A percentile compares a stretch with the other conserved stretches of the same genome.
These are phyloP conservation scores for Colletotrichum sp. DNA, from an alignment of 2,329 filamentous ascomycete species.

Conservation along the genomic window DNA sequence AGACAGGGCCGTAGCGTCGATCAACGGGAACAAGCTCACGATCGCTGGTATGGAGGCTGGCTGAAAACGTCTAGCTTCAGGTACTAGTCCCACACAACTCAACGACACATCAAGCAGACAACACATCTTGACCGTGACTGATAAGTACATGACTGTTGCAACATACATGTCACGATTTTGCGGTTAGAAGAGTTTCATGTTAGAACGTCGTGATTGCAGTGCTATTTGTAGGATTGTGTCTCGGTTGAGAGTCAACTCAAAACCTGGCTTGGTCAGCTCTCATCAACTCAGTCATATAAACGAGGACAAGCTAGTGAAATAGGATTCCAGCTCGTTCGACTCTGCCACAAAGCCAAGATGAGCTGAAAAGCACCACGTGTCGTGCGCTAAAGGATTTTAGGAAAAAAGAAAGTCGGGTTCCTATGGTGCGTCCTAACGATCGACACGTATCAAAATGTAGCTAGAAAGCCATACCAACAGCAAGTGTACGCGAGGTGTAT, in stretches of 20 bases:
- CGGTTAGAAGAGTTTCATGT: background rate
- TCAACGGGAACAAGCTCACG: background rate
- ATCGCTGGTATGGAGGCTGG: background rate
- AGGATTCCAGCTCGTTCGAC: background rate
- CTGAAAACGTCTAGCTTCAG: background rate
- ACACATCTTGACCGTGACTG: background rate
- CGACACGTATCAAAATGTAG: background rate
- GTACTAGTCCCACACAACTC: background rate
- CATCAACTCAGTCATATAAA: background rate
- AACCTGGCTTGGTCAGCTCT: background rate
- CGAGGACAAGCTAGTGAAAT: background rate
- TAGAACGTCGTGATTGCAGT: background rate
- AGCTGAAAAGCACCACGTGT: background rate
- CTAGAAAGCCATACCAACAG: background rate
- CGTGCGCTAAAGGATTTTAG: background rate
- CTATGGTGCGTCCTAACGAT: background rate
- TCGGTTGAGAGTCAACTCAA: background rate
- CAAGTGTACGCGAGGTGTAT: accelerated
- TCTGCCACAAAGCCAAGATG: background rate
- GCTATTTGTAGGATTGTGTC: background rate
- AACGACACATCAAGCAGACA: background rate
- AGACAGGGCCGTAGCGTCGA: background rate
- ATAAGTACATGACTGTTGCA: background rate
- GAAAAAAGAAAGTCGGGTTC: background rate
- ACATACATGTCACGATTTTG: background rate